phyloP scores from a whole-genome alignment of 495 filamentous ascomycete species.

The Penicillium atrosanguineum region DNA sequence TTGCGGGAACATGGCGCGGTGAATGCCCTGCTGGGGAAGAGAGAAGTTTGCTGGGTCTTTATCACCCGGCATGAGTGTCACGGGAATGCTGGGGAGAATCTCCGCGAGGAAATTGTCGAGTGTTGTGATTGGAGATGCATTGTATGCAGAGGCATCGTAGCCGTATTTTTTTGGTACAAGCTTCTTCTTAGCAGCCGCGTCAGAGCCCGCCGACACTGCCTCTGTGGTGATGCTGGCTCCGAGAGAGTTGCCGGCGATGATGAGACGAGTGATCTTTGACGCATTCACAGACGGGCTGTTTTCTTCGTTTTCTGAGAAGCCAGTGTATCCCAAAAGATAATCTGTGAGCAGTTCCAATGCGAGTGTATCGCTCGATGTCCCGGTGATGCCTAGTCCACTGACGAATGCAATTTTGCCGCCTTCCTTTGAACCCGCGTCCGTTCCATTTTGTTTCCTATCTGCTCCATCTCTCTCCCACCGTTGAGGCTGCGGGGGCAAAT shows the following conservation, averaged over 20 bases:
- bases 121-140: constrained; percentile 74
- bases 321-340: constrained; percentile 82
- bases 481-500: constrained; percentile 74
- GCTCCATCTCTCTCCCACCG: constrained; percentile 65
- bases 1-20: constrained; percentile 76
- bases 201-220: constrained; percentile 18
- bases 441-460: constrained; percentile 5
- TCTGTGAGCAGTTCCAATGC: constrained; percentile 77
- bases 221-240: constrained; percentile 48
- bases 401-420: constrained; percentile 79
- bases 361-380: constrained; percentile 66
- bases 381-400: constrained; percentile 81
- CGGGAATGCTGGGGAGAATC: constrained; percentile 75
- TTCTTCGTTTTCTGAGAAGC: constrained; percentile 51
- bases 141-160: constrained; percentile 86
- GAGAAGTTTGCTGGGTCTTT: constrained; percentile 77
- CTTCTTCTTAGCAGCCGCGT: constrained; percentile 43
- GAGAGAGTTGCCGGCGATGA: constrained; percentile 91
- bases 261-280: constrained; percentile 72
- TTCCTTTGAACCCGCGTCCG: constrained; percentile 38
- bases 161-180: constrained; percentile 77
- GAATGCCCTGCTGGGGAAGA: constrained; percentile 79
- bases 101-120: constrained; percentile 80
- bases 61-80: constrained; percentile 75
- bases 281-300: constrained; percentile 31